Evolutionary conservation across 352 stramenopile species (phyloP).

Genomic region (Phytophthora tubulina): DNA sequence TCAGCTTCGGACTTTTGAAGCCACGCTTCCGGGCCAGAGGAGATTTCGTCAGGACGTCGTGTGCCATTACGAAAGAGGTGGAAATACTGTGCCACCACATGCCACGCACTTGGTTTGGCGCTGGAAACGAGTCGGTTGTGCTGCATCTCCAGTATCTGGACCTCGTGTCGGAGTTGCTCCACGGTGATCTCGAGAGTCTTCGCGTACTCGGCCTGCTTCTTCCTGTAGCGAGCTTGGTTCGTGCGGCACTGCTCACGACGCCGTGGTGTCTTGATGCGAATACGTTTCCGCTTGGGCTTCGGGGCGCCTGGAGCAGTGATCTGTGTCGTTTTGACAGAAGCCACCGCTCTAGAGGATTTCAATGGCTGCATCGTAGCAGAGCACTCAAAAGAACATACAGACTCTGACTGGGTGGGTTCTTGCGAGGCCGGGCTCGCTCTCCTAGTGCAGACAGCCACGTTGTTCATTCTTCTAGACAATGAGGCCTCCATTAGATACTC

Average conservation of each 20-base stretch:
- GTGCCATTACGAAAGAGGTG: conserved; percentile 32
- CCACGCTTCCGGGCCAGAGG: conserved; percentile 21
- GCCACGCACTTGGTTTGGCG: conserved; percentile 10
- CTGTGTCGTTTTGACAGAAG: conserved; percentile 10
- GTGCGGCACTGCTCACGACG: conserved; percentile 58
- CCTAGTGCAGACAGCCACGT: neutral
- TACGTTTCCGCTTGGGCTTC: conserved; percentile 43
- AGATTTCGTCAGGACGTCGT: neutral
- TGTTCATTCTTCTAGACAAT: conserved; percentile 1
- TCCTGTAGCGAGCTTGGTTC: conserved; percentile 60
- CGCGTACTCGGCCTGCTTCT: conserved; percentile 37
- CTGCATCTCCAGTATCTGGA: conserved; percentile 33
- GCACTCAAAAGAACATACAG: neutral
- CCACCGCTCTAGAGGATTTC: neutral
- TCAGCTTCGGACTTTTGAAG: conserved; percentile 31
- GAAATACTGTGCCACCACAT: conserved; percentile 37
- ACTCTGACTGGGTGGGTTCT: neutral
- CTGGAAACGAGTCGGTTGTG: conserved; percentile 19
- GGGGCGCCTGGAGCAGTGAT: neutral
- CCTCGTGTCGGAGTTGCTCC: conserved; percentile 29
- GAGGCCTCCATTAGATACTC: conserved; percentile 15
- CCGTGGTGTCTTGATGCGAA: conserved; percentile 52
- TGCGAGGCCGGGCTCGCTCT: neutral
- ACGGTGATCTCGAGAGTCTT: conserved; percentile 37
- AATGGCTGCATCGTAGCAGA: neutral